Evolutionary conservation across 306 rosid species (phyloP).

Genomic region (Abrus pulchellus): DNA sequence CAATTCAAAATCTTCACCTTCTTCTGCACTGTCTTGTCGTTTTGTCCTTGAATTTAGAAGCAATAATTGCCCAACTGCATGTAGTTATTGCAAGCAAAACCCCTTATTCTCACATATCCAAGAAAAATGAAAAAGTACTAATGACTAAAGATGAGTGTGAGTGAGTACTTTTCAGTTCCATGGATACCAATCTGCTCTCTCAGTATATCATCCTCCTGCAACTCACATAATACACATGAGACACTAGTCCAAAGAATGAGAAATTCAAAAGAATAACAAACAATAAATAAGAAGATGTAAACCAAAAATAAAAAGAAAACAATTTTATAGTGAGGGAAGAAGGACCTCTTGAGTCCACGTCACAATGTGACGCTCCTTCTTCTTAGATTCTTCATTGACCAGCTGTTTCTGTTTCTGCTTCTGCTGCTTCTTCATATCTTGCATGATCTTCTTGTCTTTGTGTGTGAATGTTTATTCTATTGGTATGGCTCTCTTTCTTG

Average conservation of each 20-base stretch:
- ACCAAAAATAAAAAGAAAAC: background rate
- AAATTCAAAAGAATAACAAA: background rate
- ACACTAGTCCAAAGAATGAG: constrained; percentile 7
- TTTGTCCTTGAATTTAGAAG: constrained; percentile 93
- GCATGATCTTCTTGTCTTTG: constrained; percentile 60
- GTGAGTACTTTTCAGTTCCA: constrained; percentile 92
- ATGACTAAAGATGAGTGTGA: constrained; percentile 3
- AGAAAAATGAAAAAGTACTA: constrained; percentile 18
- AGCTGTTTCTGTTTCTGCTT: constrained; percentile 53
- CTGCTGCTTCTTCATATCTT: constrained; percentile 58
- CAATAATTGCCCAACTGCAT: constrained; percentile 96
- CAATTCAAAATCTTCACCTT: constrained; percentile 64
- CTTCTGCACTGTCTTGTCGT: constrained; percentile 99
- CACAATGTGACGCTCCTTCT: constrained; percentile 99
- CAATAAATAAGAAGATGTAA: constrained; percentile 26
- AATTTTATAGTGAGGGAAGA: constrained; percentile 20
- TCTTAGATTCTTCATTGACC: constrained; percentile 79
- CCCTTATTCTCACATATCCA: constrained; percentile 40
- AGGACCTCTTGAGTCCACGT: constrained; percentile 95
- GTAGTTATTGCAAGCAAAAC: constrained; percentile 34
- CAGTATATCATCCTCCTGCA: constrained; percentile 97
- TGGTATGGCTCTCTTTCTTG: constrained; percentile 49
- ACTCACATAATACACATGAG: constrained; percentile 57
- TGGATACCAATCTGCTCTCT: constrained; percentile 81
- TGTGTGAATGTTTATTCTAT: constrained; percentile 49